Base-by-base conservation (phyloP, 208 protist genomes). In the Trypanosoma platydactyli region DNA sequence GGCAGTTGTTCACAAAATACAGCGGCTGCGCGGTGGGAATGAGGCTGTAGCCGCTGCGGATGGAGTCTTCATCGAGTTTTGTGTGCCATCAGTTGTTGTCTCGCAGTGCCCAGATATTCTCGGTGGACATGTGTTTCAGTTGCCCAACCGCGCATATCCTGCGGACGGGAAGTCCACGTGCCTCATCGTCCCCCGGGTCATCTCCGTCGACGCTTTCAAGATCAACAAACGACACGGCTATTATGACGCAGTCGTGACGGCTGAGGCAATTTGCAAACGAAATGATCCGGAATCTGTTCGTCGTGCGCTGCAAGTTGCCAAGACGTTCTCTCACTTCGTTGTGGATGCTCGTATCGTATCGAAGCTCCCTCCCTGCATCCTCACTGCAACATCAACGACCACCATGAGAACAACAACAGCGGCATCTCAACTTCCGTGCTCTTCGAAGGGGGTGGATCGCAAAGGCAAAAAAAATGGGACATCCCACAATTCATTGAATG, bases 161-260 rank as follows among this genome's bases (percentile, higher is more conserved):
- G 55, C 41, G 53, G 83, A 91, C 52, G 89, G 89, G 20, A 72
- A 81, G 27, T 88, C 79, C 6, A 88, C 83, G 0, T 91, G 84
- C 44, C 79, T 95, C 20, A 92, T 95, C 50, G 86, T 95, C 22
- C 89, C 89, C 0, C 83, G 86, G 33, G 63, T 83, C 30, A 92
- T 95, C 46, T 77, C 84, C 1, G 46, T 53, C 20, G 86, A 89
- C 61, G 90, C 84, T 50, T 73, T 77, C 48, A 91, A 91, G 58
- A 86, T 95, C 56, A 95, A 95, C 73, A 91, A 92, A 67, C 81
- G 89, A 1, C 84, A 93, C 59, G 77, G 83, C 18, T 93, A 88
- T 65, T 92, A 88, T 59, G 89, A 95, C 63, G 89, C 89, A 7
- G 89, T 95, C 20, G 76, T 95, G 44, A 92, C 89, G 48, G 86